Evolutionary conservation across 2,329 filamentous ascomycete genomes (phyloP), one percentile per base, ranked within the genome.

Genomic region (Fusarium xylarioides): DNA sequence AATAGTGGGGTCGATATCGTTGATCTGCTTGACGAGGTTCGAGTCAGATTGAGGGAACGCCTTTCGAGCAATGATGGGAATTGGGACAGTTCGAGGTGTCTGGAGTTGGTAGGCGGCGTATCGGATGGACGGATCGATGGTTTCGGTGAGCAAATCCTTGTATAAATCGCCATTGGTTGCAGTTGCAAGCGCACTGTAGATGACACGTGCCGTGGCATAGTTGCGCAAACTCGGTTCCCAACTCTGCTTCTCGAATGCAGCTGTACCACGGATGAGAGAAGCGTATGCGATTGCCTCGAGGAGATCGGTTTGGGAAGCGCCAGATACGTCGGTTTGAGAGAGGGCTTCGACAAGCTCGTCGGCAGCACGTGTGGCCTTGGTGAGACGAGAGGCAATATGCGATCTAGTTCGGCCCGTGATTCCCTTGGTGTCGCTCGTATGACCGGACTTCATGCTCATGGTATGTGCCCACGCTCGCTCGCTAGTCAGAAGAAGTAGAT

Each of bases 391-490:
- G 63, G 97, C 90, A 43, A 98, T 96, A 82, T 99, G 95, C 59
- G 92, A 92, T 79, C 95, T 91, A 23, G 93, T 92, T 58, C 92
- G 90, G 68, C 95, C 92, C 34, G 91, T 89, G 72, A 97, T 92
- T 54, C 91, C 92, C 81, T 94, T 93, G 68, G 91, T 91, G 76
- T 96, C 94, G 76, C 93, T 89, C 43, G 93, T 90, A 80, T 97
- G 94, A 26, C 90, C 86, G 8, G 94, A 89, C 83, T 97, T 98
- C 88, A 98, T 94, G 80, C 93, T 91, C 95, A 98, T 97, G 65
- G 95, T 95, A 82, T 97, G 92, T 42, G 96, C 95, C 94, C 95
- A 98, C 57, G 95, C 94, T 73, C 96, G 90, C 85, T 99, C 96
- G 68, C 95, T 91, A 43, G 91, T 93, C 78, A 98, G 90, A 63